Conservation (phyloP, 108 stramenopile genomes). For the Nitzschia sp. region DNA sequence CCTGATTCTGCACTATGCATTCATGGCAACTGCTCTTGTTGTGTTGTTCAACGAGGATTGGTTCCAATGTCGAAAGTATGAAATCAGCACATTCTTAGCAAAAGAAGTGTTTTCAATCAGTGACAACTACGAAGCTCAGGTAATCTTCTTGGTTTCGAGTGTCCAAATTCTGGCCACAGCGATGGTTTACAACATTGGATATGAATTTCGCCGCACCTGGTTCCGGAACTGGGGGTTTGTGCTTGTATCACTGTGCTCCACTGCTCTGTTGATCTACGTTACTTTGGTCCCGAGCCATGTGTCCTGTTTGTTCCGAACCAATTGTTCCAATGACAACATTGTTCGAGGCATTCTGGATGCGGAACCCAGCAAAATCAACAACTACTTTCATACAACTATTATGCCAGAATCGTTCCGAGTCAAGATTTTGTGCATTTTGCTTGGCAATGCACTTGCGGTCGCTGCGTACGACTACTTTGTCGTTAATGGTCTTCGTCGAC, state of each 20-base stretch:
- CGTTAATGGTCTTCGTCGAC: constrained; percentile 37
- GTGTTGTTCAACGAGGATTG: constrained; percentile 52
- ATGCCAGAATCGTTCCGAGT: constrained; percentile 57
- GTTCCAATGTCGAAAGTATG: constrained; percentile 66
- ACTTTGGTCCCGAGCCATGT: constrained; percentile 40
- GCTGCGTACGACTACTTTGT: constrained; percentile 55
- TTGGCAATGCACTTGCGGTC: constrained; percentile 39
- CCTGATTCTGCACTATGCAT: constrained; percentile 52
- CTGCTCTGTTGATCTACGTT: constrained; percentile 25
- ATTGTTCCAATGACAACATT: constrained; percentile 57
- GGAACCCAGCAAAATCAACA: constrained; percentile 35
- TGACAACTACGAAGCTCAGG: constrained; percentile 57
- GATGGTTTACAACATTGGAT: constrained; percentile 63
- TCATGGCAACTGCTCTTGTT: constrained; percentile 44
- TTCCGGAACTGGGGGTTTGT: constrained; percentile 56
- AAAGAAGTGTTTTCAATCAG: constrained; percentile 35
- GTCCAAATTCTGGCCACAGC: constrained; percentile 59
- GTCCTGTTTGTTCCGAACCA: constrained; percentile 58
- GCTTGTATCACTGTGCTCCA: constrained; percentile 26
- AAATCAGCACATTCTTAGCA: constrained; percentile 32
- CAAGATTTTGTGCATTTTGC: constrained; percentile 45
- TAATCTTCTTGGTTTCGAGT: constrained; percentile 57
- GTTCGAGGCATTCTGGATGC: constrained; percentile 20
- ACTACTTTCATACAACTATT: constrained; percentile 53
- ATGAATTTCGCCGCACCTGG: constrained; percentile 41